A percentile compares a stretch with the other conserved stretches of the same genome.
Evolutionary conservation across 306 rosid species (phyloP).

Genomic region (Acacia melanoxylon): DNA sequence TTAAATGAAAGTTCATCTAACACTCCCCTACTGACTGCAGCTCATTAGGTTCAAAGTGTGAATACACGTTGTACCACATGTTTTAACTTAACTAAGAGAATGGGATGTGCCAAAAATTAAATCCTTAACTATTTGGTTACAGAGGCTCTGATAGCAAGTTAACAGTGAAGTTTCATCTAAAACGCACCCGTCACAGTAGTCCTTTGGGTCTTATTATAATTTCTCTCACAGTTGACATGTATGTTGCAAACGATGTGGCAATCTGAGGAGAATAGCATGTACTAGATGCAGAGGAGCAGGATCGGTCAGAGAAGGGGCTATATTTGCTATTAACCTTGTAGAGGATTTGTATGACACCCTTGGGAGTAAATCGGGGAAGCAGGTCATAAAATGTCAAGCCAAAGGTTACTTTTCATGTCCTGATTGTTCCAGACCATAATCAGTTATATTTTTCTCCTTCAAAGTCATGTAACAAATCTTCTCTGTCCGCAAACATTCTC

Average conservation of each 20-base stretch:
- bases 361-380: slow-evolving; percentile 41
- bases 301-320: slow-evolving; percentile 57
- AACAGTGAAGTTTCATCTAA: neutral
- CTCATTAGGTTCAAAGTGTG: neutral
- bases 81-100: neutral
- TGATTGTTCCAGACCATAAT: slow-evolving; percentile 51
- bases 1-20: neutral
- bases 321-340: slow-evolving; percentile 39
- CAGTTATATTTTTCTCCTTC: neutral
- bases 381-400: slow-evolving; percentile 57
- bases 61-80: neutral
- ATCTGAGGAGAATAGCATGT: slow-evolving; percentile 76
- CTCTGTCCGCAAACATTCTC: neutral
- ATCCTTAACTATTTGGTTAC: neutral
- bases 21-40: neutral
- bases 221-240: slow-evolving; percentile 1
- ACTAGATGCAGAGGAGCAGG: slow-evolving; percentile 72
- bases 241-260: slow-evolving; percentile 61
- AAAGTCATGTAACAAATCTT: slow-evolving; percentile 5
- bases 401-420: slow-evolving; percentile 83
- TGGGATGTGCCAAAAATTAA: neutral
- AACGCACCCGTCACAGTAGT: neutral
- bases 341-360: slow-evolving; percentile 53
- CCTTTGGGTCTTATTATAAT: neutral
- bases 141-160: neutral